These are phyloP conservation scores for Colletotrichum falcatum DNA, from an alignment of 2,329 filamentous ascomycete genomes.

Conservation along the genomic window DNA sequence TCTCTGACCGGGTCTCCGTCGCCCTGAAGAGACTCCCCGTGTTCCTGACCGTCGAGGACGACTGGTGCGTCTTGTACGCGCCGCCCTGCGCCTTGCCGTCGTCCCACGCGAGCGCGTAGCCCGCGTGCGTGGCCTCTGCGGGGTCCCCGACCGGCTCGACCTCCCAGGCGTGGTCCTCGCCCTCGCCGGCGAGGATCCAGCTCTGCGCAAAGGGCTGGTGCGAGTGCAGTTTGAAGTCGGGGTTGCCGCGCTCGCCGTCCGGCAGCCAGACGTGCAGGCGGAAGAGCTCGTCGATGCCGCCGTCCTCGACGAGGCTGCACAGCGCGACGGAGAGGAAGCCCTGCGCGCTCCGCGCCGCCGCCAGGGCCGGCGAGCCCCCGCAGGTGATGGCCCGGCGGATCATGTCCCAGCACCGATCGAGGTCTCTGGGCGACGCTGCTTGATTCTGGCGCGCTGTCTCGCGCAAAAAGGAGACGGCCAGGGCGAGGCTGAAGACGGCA, in stretches of 20 bases:
- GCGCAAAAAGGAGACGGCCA: constrained; percentile 17
- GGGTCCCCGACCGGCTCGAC: constrained; percentile 41
- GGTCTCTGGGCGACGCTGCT: not conserved
- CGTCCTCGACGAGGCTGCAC: constrained; percentile 49
- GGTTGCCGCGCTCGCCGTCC: constrained; percentile 47
- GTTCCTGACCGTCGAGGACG: constrained; percentile 46
- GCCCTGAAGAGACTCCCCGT: constrained; percentile 44
- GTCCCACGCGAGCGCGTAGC: constrained; percentile 47
- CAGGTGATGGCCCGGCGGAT: not conserved
- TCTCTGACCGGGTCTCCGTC: constrained; percentile 13
- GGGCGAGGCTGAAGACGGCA: not conserved
- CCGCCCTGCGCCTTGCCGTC: constrained; percentile 41
- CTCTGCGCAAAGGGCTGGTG: constrained; percentile 52
- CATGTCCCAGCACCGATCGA: constrained; percentile 9
- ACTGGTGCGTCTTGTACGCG: constrained; percentile 45
- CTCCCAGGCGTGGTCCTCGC: constrained; percentile 47
- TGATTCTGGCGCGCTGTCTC: constrained; percentile 10
- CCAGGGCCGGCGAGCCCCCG: not conserved
- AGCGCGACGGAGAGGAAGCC: constrained; percentile 51
- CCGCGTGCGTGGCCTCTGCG: constrained; percentile 46
- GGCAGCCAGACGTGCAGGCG: constrained; percentile 53
- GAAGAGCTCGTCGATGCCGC: constrained; percentile 50
- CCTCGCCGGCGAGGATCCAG: constrained; percentile 52
- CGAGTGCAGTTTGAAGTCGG: constrained; percentile 47
- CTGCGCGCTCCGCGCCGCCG: constrained; percentile 48